A percentile compares a stretch with the other conserved stretches of the same genome.
Evolutionary conservation across 495 filamentous ascomycete species (phyloP).

Genomic region (Immersiella caudata): DNA sequence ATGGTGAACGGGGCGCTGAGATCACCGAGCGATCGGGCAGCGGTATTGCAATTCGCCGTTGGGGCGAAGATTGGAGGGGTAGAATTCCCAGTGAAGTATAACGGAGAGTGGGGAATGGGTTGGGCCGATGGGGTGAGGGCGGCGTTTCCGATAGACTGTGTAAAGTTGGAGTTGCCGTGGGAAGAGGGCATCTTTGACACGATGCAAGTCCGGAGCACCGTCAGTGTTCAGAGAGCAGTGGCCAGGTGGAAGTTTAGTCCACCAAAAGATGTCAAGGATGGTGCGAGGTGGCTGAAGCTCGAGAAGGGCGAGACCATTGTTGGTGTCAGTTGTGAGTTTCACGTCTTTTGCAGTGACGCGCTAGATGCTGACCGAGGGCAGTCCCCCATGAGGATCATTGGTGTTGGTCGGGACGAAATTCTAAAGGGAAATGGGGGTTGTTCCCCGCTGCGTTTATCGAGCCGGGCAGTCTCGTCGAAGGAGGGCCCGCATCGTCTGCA

Average conservation of each 20-base stretch:
- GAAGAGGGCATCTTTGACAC: slow-evolving; percentile 30
- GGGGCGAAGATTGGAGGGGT: slow-evolving; percentile 50
- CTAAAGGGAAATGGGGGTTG: slow-evolving; percentile 49
- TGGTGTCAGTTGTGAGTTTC: slow-evolving; percentile 50
- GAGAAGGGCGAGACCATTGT: slow-evolving; percentile 51
- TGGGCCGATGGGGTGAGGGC: slow-evolving; percentile 50
- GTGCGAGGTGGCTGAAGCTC: slow-evolving; percentile 47
- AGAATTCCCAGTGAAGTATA: slow-evolving; percentile 47
- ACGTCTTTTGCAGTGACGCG: not conserved
- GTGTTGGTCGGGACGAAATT: slow-evolving; percentile 53
- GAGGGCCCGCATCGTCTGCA: not conserved
- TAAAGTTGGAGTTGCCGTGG: slow-evolving; percentile 44
- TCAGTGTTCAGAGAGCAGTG: slow-evolving; percentile 41
- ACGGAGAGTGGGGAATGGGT: slow-evolving; percentile 52
- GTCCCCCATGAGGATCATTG: slow-evolving; percentile 46
- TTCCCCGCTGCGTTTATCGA: slow-evolving; percentile 51
- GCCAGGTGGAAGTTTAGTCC: slow-evolving; percentile 52
- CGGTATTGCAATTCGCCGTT: slow-evolving; percentile 43
- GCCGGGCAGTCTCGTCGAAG: slow-evolving; percentile 17
- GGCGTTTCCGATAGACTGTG: slow-evolving; percentile 44
- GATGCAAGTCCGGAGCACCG: slow-evolving; percentile 35
- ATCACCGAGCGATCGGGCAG: slow-evolving; percentile 40
- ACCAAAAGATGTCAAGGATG: slow-evolving; percentile 38
- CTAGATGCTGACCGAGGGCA: slow-evolving; percentile 16
- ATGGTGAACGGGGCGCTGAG: slow-evolving; percentile 35